Conservation (phyloP, 73 alveolate species). For the Paramecium pentaurelia region DNA sequence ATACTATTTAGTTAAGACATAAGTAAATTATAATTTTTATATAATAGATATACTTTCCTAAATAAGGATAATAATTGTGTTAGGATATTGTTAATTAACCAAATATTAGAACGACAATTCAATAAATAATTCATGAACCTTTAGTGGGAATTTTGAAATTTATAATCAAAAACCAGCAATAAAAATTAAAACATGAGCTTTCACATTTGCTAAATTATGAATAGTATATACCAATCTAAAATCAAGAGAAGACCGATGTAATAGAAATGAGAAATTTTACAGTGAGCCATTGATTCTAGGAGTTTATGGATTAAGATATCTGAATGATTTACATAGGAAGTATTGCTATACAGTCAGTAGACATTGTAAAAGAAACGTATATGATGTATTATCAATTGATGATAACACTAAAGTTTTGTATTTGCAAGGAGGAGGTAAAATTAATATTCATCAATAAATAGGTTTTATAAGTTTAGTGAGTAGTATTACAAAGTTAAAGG, state of each 20-base stretch:
- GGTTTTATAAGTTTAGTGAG: not conserved
- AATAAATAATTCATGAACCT: not conserved
- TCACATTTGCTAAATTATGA: not conserved
- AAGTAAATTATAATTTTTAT: not conserved
- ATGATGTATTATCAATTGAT: not conserved
- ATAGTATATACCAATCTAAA: not conserved
- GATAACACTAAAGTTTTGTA: not conserved
- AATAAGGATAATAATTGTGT: not conserved
- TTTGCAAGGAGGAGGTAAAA: not conserved
- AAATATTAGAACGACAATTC: not conserved
- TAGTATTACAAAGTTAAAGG: not conserved
- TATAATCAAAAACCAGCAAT: not conserved
- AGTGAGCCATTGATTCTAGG: not conserved
- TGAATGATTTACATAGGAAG: slow-evolving; percentile 13
- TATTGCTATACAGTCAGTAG: not conserved
- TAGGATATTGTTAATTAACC: not conserved
- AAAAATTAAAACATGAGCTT: not conserved
- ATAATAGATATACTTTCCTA: slow-evolving; percentile 13
- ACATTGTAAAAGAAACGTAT: not conserved
- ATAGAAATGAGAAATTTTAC: slow-evolving; percentile 22
- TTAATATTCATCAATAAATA: not conserved
- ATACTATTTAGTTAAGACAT: not conserved
- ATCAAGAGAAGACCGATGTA: slow-evolving; percentile 31
- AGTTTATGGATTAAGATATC: not conserved
- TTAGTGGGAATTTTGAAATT: not conserved